Conservation (phyloP, 2,329 filamentous ascomycete genomes). For the Nothophoma quercina region DNA sequence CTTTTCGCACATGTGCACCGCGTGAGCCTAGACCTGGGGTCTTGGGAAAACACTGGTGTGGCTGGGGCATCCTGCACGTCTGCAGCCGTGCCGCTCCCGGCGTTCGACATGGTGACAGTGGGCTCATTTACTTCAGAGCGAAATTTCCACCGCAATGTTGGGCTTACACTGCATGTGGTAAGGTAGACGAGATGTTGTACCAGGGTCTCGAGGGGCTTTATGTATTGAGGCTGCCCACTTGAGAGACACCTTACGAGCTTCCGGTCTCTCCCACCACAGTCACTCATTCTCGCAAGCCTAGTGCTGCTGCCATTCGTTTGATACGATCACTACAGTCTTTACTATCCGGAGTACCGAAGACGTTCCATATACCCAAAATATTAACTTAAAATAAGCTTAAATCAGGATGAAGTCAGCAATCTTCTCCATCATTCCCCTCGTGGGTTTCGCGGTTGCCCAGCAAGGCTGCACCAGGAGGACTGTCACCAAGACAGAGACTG, state of each 20-base stretch:
- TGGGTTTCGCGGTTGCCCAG: conserved; percentile 36
- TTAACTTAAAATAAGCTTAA: conserved; percentile 2
- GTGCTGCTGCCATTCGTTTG: conserved; percentile 40
- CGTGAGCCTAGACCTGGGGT: conserved; percentile 21
- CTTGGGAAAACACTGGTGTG: conserved; percentile 7
- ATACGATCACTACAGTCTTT: conserved; percentile 19
- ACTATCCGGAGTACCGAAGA: conserved; percentile 3
- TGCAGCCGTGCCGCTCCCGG: conserved; percentile 18
- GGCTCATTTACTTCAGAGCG: conserved; percentile 29
- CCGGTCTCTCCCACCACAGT: conserved; percentile 18
- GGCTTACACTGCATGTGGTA: conserved; percentile 18
- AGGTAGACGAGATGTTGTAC: conserved; percentile 21
- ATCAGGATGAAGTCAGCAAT: conserved; percentile 37
- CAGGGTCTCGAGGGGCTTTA: conserved; percentile 19
- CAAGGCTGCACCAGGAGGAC: conserved; percentile 30
- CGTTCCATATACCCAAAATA: not conserved
- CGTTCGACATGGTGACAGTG: conserved; percentile 4
- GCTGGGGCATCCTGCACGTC: conserved; percentile 15
- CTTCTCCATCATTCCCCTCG: conserved; percentile 36
- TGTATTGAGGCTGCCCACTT: conserved; percentile 26
- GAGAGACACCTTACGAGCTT: conserved; percentile 16
- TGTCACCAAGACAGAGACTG: conserved; percentile 26
- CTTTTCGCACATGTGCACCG: conserved; percentile 16
- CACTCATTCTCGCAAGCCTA: conserved; percentile 37
- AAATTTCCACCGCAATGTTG: conserved; percentile 32